Evolutionary conservation across 768 basidiomycete species (phyloP), one percentile per base, ranked within the genome.

Genomic region (Boletus edulis): DNA sequence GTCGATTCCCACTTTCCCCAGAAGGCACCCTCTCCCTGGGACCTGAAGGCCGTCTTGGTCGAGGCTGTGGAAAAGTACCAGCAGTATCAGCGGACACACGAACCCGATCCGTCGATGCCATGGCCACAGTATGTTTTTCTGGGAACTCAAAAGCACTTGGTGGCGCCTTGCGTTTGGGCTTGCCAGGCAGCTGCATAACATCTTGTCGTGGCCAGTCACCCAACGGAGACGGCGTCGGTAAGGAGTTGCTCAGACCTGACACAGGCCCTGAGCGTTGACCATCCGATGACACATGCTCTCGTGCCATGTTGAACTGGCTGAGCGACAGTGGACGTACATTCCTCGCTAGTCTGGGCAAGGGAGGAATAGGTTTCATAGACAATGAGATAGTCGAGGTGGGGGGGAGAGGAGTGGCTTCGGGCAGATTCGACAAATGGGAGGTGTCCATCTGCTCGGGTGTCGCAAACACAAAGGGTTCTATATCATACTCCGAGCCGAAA

Each of bases 181-280:
- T 63, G 52, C 56, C 52, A 46, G 73, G 66, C 24, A 56, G 56
- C 43, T 64, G 58, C 67, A 71, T 63, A 39, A 64, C 41, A 58
- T 83, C 76, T 12, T 64, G 60, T 20, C 78, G 77, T 37, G 82
- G 84, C 83, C 84, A 84, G 34, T 80, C 68, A 17, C 81, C 80
- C 1, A 85, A 67, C 4, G 78, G 80, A 27, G 77, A 71, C 31
- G 80, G 76, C 14, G 73, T 71, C 14, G 73, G 67, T 51, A 51
- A 20, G 49, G 60, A 55, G 41, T 5, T 34, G 53, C 56, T 56
- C 45, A 58, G 51, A 46, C 39, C 52, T 52, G 51, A 38, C 20
- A 43, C 24, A 0, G 54, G 51, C 45, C 55, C 52, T n/a, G 65
- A 52, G 6, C 63, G 52, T 51, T 63, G 66, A 49, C 75, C 29